Evolutionary conservation across 768 basidiomycete genomes (phyloP).

Genomic region (Amanita brunnescens): DNA sequence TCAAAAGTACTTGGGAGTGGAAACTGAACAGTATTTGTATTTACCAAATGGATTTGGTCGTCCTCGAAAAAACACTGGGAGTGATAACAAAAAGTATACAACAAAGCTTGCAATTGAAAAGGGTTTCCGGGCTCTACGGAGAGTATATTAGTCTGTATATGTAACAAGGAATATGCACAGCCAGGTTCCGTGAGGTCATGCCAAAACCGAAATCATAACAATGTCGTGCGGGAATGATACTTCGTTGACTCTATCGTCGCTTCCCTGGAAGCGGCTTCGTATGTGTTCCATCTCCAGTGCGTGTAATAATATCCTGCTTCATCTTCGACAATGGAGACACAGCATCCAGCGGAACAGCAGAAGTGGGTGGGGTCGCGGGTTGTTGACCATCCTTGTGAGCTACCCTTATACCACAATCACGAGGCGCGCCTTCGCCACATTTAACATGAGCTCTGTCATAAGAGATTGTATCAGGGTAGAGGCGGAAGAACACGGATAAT

Average conservation of each 20-base stretch:
- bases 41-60: too few relatives aligned
- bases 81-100: too few relatives aligned
- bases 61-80: too few relatives aligned
- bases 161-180: neutral
- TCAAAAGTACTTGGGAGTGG: too few relatives aligned
- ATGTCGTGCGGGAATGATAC: neutral
- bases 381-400: conserved; percentile 14
- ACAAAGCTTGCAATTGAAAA: too few relatives aligned
- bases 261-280: conserved; percentile 8
- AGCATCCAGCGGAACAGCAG: conserved; percentile 18
- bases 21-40: too few relatives aligned
- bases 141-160: neutral
- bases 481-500: neutral
- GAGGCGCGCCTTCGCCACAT: conserved; percentile 76
- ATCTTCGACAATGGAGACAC: conserved; percentile 32
- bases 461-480: neutral
- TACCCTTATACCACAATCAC: conserved; percentile 63
- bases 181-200: neutral
- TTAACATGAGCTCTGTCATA: conserved; percentile 67
- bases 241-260: neutral
- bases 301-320: conserved; percentile 26
- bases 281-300: conserved; percentile 22
- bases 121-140: too few relatives aligned
- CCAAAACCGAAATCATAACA: neutral
- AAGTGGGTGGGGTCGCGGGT: conserved; percentile 11